A percentile compares a stretch with the other conserved stretches of the same genome.
These are phyloP conservation scores for Erucastrum elatum DNA, from an alignment of 345 rosid genomes.

Conservation along the genomic window DNA sequence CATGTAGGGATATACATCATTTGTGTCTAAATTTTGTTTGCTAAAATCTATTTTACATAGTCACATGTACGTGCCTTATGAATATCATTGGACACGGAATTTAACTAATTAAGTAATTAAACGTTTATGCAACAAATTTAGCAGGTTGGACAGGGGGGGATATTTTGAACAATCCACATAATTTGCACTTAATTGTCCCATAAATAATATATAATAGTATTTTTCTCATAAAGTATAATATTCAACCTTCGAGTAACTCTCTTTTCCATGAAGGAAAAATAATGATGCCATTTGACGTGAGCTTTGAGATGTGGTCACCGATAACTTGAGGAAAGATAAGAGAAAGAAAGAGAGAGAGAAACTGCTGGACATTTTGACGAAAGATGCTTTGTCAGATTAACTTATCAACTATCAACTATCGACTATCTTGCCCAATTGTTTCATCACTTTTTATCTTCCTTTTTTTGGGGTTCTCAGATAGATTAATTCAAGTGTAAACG, in stretches of 20 bases:
- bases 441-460: neutral
- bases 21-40: no score
- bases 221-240: neutral
- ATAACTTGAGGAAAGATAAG: neutral
- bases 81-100: neutral
- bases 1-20: neutral
- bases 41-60: neutral
- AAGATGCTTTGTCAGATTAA: neutral
- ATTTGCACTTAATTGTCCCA: neutral
- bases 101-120: neutral
- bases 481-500: neutral
- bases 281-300: conserved; percentile 10
- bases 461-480: neutral
- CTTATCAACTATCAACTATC: conserved; percentile 2
- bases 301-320: conserved; percentile 4
- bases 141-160: neutral
- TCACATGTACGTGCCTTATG: conserved; percentile 1
- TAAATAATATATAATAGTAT: neutral
- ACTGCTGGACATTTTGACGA: neutral
- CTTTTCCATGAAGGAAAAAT: conserved; percentile 5
- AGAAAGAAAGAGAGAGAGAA: neutral
- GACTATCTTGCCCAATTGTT: conserved; percentile 4
- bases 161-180: neutral
- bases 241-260: neutral
- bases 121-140: neutral